Evolutionary conservation across 441 rosid species (phyloP).

Genomic region (Erodium texanum): DNA sequence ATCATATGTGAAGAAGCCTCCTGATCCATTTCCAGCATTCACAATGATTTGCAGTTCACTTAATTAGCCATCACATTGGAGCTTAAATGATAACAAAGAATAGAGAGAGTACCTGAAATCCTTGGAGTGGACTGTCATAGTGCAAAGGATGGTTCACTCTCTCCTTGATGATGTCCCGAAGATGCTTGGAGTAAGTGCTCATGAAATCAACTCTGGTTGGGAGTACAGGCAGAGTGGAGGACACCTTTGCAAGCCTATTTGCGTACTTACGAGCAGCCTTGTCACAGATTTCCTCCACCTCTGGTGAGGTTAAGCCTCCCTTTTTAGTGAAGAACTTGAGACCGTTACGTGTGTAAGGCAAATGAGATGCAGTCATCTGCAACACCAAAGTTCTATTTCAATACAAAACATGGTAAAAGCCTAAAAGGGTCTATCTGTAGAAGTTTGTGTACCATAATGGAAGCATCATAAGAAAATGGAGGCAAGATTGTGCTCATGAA

Average conservation of each 20-base stretch:
- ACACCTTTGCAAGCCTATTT: slow-evolving; percentile 54
- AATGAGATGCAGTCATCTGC: slow-evolving; percentile 96
- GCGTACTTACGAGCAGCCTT: slow-evolving; percentile 65
- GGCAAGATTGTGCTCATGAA: slow-evolving; percentile 76
- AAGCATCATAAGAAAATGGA: slow-evolving; percentile 70
- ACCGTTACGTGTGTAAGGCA: slow-evolving; percentile 85
- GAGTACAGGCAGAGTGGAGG: slow-evolving; percentile 34
- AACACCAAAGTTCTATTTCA: neutral
- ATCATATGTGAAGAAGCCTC: slow-evolving; percentile 85
- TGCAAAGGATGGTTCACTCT: slow-evolving; percentile 68
- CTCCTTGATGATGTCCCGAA: slow-evolving; percentile 61
- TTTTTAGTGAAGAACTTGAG: slow-evolving; percentile 77
- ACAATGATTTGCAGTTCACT: slow-evolving; percentile 52
- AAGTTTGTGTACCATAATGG: slow-evolving; percentile 54
- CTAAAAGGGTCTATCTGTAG: neutral
- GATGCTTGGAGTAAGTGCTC: slow-evolving; percentile 57
- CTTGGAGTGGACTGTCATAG: slow-evolving; percentile 63
- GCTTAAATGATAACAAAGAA: no score
- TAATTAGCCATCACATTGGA: neutral
- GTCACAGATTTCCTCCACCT: slow-evolving; percentile 76
- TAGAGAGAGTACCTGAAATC: slow-evolving; percentile 45
- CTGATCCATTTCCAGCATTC: slow-evolving; percentile 89
- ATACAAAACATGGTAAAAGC: neutral
- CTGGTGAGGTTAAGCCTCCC: slow-evolving; percentile 76
- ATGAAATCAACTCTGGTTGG: slow-evolving; percentile 55